Evolutionary conservation across 257 asterid genomes (phyloP).

Genomic region (Ilex aquifolium): DNA sequence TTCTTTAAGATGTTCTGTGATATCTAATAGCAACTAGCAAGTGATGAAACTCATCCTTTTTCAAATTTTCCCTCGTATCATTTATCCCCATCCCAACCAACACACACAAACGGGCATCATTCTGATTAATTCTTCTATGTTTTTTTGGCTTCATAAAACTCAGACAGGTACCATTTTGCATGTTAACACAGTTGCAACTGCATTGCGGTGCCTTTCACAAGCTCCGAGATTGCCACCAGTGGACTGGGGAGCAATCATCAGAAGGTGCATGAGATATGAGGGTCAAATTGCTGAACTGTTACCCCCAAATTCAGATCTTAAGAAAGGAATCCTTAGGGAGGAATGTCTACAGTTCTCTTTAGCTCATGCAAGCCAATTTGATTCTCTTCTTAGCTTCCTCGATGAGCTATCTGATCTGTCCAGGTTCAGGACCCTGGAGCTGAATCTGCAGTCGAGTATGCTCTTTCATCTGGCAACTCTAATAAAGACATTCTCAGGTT

Average conservation of each 20-base stretch:
- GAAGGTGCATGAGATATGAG: constrained; percentile 80
- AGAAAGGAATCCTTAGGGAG: constrained; percentile 64
- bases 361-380: constrained; percentile 60
- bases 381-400: constrained; percentile 73
- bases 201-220: constrained; percentile 64
- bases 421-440: constrained; percentile 76
- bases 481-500: constrained; percentile 59
- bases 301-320: constrained; percentile 21
- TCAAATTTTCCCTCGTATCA: neutral
- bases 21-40: too few relatives aligned
- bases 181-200: constrained; percentile 40
- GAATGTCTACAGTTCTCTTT: constrained; percentile 73
- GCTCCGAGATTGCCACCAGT: constrained; percentile 78
- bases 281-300: constrained; percentile 44
- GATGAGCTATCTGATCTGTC: constrained; percentile 72
- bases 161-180: constrained; percentile 48
- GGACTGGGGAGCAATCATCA: constrained; percentile 73
- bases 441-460: constrained; percentile 64
- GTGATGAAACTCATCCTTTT: neutral
- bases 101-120: too few relatives aligned
- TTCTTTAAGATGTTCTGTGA: too few relatives aligned
- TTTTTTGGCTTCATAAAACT: constrained; percentile 16
- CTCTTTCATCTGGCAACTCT: constrained; percentile 65
- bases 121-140: constrained; percentile 7
- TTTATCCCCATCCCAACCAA: too few relatives aligned